These are phyloP conservation scores for Lentinus polychrous DNA, from an alignment of 1,284 basidiomycete species.

Conservation along the genomic window DNA sequence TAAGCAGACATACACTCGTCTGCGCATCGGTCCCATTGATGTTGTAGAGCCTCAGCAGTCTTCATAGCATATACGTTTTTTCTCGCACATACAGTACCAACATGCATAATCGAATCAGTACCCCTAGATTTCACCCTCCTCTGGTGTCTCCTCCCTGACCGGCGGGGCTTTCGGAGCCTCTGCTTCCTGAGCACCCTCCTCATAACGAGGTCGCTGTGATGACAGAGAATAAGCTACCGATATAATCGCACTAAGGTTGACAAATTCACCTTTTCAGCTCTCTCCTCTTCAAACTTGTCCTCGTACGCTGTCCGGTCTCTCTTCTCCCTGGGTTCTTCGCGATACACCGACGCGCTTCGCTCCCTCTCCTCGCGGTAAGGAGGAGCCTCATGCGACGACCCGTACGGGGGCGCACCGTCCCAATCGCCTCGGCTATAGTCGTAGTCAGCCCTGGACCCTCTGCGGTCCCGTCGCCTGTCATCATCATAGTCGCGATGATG, in stretches of 20 bases:
- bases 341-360: conserved; percentile 40
- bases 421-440: conserved; percentile 25
- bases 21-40: conserved; percentile 74
- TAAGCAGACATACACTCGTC: conserved; percentile 90
- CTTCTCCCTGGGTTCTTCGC: conserved; percentile 39
- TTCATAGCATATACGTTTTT: conserved; percentile 14
- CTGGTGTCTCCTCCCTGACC: conserved; percentile 57
- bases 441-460: conserved; percentile 23
- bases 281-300: conserved; percentile 39
- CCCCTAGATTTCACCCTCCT: conserved; percentile 72
- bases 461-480: conserved; percentile 28
- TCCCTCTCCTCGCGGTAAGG: conserved; percentile 38
- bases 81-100: neutral
- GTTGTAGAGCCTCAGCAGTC: conserved; percentile 20
- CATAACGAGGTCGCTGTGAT: conserved; percentile 47
- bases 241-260: too few relatives aligned
- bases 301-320: conserved; percentile 32
- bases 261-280: conserved; percentile 55
- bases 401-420: conserved; percentile 34
- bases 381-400: conserved; percentile 14
- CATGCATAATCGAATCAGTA: neutral
- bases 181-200: conserved; percentile 27
- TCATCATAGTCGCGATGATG: conserved; percentile 43
- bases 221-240: conserved; percentile 5
- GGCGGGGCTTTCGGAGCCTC: conserved; percentile 27